Evolutionary conservation across 352 stramenopile species (phyloP).

Genomic region (Globisporangium barbulae): DNA sequence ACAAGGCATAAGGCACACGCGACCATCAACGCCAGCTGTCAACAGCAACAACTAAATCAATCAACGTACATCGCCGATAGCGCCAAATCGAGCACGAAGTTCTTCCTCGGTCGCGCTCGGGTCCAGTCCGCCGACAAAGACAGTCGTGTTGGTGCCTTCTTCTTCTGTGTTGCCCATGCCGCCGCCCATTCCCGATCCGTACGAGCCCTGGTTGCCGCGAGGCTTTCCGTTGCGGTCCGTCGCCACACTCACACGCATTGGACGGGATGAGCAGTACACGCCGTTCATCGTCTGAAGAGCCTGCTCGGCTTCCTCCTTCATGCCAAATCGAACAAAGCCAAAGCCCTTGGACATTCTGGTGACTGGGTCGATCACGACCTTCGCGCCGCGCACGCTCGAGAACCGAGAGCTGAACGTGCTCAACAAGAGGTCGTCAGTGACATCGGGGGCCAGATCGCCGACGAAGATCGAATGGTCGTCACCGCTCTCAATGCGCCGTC

Average conservation of each 20-base stretch:
- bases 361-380: constrained; percentile 87
- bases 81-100: constrained; percentile 72
- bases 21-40: neutral
- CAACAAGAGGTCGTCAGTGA: constrained; percentile 87
- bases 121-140: constrained; percentile 90
- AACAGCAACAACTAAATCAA: neutral
- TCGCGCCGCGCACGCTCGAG: constrained; percentile 78
- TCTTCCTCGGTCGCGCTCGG: constrained; percentile 81
- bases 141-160: constrained; percentile 84
- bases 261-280: constrained; percentile 81
- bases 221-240: constrained; percentile 72
- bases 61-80: constrained; percentile 67
- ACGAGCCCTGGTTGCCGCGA: constrained; percentile 20
- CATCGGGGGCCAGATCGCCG: constrained; percentile 86
- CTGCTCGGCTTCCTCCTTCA: constrained; percentile 85
- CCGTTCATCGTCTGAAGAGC: constrained; percentile 90
- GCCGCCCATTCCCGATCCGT: constrained; percentile 19
- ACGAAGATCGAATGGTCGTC: constrained; percentile 92
- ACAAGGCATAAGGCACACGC: neutral
- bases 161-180: constrained; percentile 30
- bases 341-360: constrained; percentile 91
- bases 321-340: constrained; percentile 89
- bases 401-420: constrained; percentile 81
- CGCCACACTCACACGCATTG: constrained; percentile 88
- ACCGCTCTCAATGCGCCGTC: constrained; percentile 76